Conservation (phyloP, 345 rosid species). For the Rhodomyrtus tomentosa region DNA sequence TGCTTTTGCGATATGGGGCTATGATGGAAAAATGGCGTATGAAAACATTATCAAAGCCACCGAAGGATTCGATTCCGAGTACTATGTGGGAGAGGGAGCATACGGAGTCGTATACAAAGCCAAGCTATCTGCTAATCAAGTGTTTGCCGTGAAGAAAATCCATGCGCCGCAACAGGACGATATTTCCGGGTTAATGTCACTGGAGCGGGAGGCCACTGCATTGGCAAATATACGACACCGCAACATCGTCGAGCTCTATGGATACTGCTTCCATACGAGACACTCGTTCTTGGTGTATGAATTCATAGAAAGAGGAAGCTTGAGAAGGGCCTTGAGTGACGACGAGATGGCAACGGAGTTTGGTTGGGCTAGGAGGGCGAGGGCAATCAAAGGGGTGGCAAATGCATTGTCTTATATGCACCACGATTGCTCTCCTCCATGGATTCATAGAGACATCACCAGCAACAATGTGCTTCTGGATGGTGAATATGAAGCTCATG, state of each 20-base stretch:
- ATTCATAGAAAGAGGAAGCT: slow-evolving; percentile 4
- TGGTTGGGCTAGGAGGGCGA: neutral
- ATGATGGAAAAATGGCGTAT: slow-evolving; percentile 3
- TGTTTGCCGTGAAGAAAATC: slow-evolving; percentile 1
- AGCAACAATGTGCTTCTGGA: slow-evolving; percentile 11
- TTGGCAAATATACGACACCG: slow-evolving; percentile 1
- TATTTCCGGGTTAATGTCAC: neutral
- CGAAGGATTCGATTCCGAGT: neutral
- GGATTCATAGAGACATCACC: slow-evolving; percentile 14
- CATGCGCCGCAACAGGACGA: neutral
- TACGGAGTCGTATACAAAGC: neutral
- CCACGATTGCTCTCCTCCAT: slow-evolving; percentile 5
- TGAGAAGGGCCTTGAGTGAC: neutral
- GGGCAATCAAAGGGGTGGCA: neutral
- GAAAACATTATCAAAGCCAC: slow-evolving; percentile 8
- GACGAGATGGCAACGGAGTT: neutral
- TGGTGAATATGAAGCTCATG: slow-evolving; percentile 11
- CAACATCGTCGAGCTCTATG: neutral
- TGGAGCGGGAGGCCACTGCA: neutral
- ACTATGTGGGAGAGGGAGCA: neutral
- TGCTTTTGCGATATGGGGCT: neutral
- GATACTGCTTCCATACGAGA: neutral
- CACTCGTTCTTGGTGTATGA: slow-evolving; percentile 1
- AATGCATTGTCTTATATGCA: slow-evolving; percentile 7
- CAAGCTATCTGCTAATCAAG: neutral